Evolutionary conservation across 768 basidiomycete species (phyloP).

Genomic region (Piloderma croceum): DNA sequence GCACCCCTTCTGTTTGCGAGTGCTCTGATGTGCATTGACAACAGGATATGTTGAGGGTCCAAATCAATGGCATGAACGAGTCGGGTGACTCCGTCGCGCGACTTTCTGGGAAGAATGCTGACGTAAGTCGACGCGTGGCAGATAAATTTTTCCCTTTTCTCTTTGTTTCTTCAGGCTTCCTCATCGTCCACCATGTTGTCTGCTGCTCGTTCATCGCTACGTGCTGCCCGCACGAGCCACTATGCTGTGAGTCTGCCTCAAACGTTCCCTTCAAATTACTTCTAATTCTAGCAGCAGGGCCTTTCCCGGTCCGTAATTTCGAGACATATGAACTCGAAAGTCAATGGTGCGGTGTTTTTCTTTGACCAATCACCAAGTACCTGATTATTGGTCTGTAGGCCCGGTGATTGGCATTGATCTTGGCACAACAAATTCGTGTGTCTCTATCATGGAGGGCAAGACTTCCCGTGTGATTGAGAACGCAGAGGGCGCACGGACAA

Average conservation of each 20-base stretch:
- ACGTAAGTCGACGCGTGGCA: too few species aligned
- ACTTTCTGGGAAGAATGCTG: too few species aligned
- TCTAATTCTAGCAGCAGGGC: slow-evolving; percentile 35
- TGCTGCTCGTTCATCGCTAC: slow-evolving; percentile 57
- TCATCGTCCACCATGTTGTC: slow-evolving; percentile 68
- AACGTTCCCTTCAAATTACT: not conserved
- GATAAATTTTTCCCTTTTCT: too few species aligned
- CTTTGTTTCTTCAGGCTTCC: too few species aligned
- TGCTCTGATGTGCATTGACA: too few species aligned
- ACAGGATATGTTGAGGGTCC: too few species aligned
- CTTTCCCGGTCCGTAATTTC: slow-evolving; percentile 71
- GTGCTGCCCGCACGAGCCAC: slow-evolving; percentile 53
- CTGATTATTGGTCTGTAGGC: slow-evolving; percentile 34
- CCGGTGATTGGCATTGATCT: slow-evolving; percentile 96
- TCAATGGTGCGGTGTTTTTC: slow-evolving; percentile 53
- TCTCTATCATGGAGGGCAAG: slow-evolving; percentile 94
- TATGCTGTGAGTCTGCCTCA: slow-evolving; percentile 47
- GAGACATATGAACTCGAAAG: slow-evolving; percentile 94
- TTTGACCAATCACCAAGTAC: slow-evolving; percentile 1
- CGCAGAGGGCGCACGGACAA: slow-evolving; percentile 94
- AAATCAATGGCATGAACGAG: too few species aligned
- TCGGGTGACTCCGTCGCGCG: too few species aligned
- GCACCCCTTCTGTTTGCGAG: too few species aligned
- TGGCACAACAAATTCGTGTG: slow-evolving; percentile 90
- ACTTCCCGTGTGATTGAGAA: slow-evolving; percentile 95